These are phyloP conservation scores for Penicillium chermesinum DNA, from an alignment of 495 filamentous ascomycete species.

Conservation along the genomic window DNA sequence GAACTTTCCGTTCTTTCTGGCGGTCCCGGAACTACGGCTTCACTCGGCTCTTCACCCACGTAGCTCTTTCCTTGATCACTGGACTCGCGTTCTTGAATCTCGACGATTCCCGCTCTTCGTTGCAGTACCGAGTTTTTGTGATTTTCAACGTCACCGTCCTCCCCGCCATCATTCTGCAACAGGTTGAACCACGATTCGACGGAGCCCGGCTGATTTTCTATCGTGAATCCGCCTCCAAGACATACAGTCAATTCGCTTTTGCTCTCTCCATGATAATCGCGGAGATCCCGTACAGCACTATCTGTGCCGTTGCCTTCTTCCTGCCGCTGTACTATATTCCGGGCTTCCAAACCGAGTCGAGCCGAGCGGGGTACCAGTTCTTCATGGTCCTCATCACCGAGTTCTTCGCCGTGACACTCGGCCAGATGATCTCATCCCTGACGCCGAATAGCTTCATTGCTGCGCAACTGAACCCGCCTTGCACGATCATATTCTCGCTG, in stretches of 20 bases:
- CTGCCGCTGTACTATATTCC: constrained; percentile 71
- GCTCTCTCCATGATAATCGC: constrained; percentile 64
- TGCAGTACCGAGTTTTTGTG: constrained; percentile 78
- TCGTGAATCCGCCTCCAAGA: constrained; percentile 72
- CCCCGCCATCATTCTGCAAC: constrained; percentile 68
- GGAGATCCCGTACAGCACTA: constrained; percentile 69
- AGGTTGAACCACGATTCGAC: constrained; percentile 73
- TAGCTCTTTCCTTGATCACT: constrained; percentile 66
- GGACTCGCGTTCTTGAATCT: constrained; percentile 69
- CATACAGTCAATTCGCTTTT: constrained; percentile 71
- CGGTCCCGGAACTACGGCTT: constrained; percentile 71
- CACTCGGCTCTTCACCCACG: constrained; percentile 71
- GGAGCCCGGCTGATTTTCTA: constrained; percentile 71
- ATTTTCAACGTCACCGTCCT: constrained; percentile 78
- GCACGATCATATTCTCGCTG: constrained; percentile 72
- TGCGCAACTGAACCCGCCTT: constrained; percentile 67
- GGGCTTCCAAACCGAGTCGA: constrained; percentile 49
- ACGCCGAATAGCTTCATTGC: constrained; percentile 69
- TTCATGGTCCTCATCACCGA: constrained; percentile 75
- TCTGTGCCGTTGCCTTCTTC: constrained; percentile 72
- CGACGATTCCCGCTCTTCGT: constrained; percentile 58
- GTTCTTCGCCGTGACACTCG: constrained; percentile 69
- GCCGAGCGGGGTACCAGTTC: constrained; percentile 74
- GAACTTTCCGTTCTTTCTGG: constrained; percentile 66
- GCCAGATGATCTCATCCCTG: constrained; percentile 61